phyloP scores from a whole-genome alignment of 2,329 filamentous ascomycete genomes.

The Fusarium cicatricum region DNA sequence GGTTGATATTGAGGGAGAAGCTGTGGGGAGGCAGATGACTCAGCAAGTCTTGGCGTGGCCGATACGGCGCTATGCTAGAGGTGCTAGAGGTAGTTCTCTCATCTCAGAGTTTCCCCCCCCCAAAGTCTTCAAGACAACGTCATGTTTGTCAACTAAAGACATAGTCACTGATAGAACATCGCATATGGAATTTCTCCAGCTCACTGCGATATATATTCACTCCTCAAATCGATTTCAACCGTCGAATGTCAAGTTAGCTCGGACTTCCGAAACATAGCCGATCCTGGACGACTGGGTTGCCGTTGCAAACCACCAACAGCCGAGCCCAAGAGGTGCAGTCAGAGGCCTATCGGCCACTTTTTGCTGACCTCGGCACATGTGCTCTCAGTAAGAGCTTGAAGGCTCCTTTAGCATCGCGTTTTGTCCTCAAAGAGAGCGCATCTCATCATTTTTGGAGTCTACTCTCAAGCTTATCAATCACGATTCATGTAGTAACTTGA shows the following conservation, averaged over 20 bases:
- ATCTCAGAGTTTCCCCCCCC: background rate
- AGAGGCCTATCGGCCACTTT: background rate
- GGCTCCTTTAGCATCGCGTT: too few species aligned
- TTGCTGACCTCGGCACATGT: too few species aligned
- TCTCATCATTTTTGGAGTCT: too few species aligned
- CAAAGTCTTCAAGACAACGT: background rate
- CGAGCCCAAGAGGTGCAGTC: background rate
- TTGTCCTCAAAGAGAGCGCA: too few species aligned
- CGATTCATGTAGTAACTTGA: too few species aligned
- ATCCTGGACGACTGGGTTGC: background rate
- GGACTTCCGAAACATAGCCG: background rate
- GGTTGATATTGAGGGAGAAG: background rate
- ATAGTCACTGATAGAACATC: background rate
- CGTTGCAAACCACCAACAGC: slow-evolving; percentile 3
- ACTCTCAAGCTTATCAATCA: too few species aligned
- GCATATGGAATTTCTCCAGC: background rate
- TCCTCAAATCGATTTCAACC: background rate
- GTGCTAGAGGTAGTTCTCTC: background rate
- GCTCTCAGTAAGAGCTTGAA: too few species aligned
- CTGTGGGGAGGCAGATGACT: slow-evolving; percentile 2
- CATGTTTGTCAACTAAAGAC: background rate
- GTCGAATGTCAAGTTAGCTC: too few species aligned
- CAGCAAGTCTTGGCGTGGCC: background rate
- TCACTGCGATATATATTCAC: background rate
- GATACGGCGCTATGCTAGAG: too few species aligned